Evolutionary conservation across 1,284 basidiomycete species (phyloP), one percentile per base, ranked within the genome.

Genomic region (Rhodotorula mucilaginosa): DNA sequence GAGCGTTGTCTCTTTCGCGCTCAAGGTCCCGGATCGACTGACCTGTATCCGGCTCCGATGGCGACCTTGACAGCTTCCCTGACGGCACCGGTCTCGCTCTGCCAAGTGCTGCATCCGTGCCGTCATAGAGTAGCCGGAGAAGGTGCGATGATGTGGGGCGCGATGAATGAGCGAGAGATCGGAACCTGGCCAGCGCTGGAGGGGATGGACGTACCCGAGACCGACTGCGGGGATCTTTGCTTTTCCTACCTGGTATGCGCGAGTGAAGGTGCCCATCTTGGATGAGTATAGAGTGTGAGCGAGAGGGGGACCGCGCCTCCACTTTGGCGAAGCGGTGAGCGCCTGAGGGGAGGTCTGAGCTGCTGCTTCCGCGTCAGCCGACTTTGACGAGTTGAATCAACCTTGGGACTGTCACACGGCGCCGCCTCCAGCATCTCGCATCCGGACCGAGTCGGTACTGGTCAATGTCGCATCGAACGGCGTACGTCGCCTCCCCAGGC

Each of bases 141-240:
- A 29, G 21, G 26, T 26, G 26, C 26, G 26, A 26, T 26, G 26
- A 26, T 5, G 58, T 51, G 26, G 58, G n/a, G 49, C 10, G 62
- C 15, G 47, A 54, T 19, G 19, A 48, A 47, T 31, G 54, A 34
- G 46, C 26, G 23, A 46, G 34, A 31, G 16, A 15, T 44, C 21
- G 3, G 29, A 13, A 44, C 16, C 15, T 26, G 26, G 26, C 49
- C 18, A 6, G 57, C 5, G n/a, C n/a, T 16, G 26, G 8, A 39
- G 31, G 39, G 31, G 23, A 39, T 26, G 21, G n/a, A 13, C 63
- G 52, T 15, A 68, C 76, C 77, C 77, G 26, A 78, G 73, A 1
- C 77, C 77, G 21, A 78, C 62, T 5, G 76, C 72, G 21, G 77
- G 77, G 59, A 78, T 78, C 62, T 73, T 77, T 59, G 68, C 51